A percentile compares a stretch with the other conserved stretches of the same genome.
Evolutionary conservation across 805 yeast genomes (phyloP).

Genomic region (Candida stauntonica): DNA sequence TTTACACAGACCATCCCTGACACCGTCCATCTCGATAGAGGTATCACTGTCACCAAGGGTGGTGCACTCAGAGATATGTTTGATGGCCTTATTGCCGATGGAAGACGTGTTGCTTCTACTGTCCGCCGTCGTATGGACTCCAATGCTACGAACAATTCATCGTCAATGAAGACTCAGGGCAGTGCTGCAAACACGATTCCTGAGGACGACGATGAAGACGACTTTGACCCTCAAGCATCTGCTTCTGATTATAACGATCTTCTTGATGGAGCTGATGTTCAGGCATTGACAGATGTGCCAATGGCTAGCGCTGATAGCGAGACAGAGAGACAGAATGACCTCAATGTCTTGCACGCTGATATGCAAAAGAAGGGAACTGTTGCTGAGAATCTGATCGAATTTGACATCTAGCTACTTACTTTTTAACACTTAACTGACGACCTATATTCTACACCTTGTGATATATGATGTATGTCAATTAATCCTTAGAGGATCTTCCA

Average conservation of each 20-base stretch:
- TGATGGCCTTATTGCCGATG: slow-evolving; percentile 88
- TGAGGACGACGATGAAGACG: slow-evolving; percentile 38
- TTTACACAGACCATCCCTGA: slow-evolving; percentile 64
- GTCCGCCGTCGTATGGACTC: slow-evolving; percentile 86
- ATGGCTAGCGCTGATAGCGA: slow-evolving; percentile 9
- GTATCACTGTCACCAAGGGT: slow-evolving; percentile 40
- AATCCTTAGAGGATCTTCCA: slow-evolving; percentile 29
- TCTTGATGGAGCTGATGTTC: slow-evolving; percentile 46
- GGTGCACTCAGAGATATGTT: slow-evolving; percentile 79
- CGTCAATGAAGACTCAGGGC: slow-evolving; percentile 6
- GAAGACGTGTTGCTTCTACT: slow-evolving; percentile 84
- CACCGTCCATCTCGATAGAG: slow-evolving; percentile 64
- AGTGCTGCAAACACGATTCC: slow-evolving; percentile 8
- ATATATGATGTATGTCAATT: not conserved
- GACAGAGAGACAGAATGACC: slow-evolving; percentile 21
- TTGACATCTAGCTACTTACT: slow-evolving; percentile 17
- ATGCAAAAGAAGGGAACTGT: slow-evolving; percentile 9
- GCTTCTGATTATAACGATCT: slow-evolving; percentile 42
- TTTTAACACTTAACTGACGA: not conserved
- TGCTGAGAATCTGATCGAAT: slow-evolving; percentile 38
- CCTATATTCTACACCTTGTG: not conserved
- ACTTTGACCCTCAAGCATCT: slow-evolving; percentile 39
- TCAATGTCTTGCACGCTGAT: slow-evolving; percentile 29
- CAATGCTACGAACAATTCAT: slow-evolving; percentile 36
- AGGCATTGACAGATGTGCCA: slow-evolving; percentile 35